A percentile compares a stretch with the other conserved stretches of the same genome.
Evolutionary conservation across 78 protist genomes (phyloP).

Genomic region (Dictyostelium purpureum): DNA sequence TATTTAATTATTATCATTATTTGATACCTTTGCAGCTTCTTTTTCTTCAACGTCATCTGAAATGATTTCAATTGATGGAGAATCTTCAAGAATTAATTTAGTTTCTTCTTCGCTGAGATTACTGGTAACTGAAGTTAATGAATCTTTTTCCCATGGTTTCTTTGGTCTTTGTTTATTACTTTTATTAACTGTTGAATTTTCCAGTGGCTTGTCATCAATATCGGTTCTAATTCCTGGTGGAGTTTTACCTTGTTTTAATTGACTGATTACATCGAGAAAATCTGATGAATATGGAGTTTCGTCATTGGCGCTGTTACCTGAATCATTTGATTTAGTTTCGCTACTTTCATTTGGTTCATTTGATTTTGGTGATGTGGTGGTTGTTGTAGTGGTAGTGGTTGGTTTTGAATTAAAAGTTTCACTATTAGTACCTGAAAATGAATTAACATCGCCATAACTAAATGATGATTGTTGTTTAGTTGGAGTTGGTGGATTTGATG

Average conservation of each 20-base stretch:
- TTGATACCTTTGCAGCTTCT: too few species aligned
- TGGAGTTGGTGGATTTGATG: slow-evolving; percentile 30
- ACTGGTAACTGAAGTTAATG: background rate
- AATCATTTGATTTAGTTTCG: background rate
- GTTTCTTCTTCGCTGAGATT: slow-evolving; percentile 4
- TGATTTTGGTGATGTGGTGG: background rate
- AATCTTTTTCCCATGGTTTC: slow-evolving; percentile 42
- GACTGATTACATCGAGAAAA: slow-evolving; percentile 45
- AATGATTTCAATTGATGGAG: too few species aligned
- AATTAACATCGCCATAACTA: slow-evolving; percentile 11
- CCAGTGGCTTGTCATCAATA: slow-evolving; percentile 55
- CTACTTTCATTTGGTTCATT: background rate
- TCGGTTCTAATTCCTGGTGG: slow-evolving; percentile 77
- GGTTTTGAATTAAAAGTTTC: background rate
- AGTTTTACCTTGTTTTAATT: slow-evolving; percentile 73
- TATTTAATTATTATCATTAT: too few species aligned
- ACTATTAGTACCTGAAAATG: background rate
- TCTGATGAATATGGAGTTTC: slow-evolving; percentile 66
- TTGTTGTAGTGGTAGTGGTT: background rate
- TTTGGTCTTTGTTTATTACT: slow-evolving; percentile 35
- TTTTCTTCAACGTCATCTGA: too few species aligned
- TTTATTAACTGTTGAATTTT: slow-evolving; percentile 11
- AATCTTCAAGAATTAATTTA: too few species aligned
- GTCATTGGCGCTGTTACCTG: background rate
- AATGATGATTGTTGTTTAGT: slow-evolving; percentile 1